These are phyloP conservation scores for Phytophthora palmivora DNA, from an alignment of 352 stramenopile species.

Conservation along the genomic window DNA sequence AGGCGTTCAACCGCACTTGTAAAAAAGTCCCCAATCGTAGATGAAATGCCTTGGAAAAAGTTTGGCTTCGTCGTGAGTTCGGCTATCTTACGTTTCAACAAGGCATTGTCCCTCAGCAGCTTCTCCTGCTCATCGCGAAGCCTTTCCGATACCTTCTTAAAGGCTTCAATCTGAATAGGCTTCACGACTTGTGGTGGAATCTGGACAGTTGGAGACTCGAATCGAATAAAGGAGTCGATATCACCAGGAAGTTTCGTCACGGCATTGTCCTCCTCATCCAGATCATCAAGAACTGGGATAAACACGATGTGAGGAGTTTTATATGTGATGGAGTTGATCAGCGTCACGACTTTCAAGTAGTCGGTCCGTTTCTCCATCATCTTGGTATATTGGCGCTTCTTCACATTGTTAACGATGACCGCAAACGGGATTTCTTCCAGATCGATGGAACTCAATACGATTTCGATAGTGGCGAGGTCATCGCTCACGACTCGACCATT, in stretches of 20 bases:
- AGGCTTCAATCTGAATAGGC: conserved; percentile 7
- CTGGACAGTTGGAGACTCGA: neutral
- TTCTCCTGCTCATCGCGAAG: conserved; percentile 1
- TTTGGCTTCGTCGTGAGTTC: neutral
- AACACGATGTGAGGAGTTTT: conserved; percentile 15
- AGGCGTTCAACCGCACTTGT: neutral
- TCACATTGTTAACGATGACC: conserved; percentile 30
- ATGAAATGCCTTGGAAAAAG: neutral
- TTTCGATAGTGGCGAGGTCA: conserved; percentile 29
- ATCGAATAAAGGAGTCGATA: conserved; percentile 1
- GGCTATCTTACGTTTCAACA: neutral
- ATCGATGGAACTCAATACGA: conserved; percentile 23
- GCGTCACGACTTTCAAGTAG: conserved; percentile 5
- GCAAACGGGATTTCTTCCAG: conserved; percentile 16
- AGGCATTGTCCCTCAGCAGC: neutral
- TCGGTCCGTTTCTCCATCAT: conserved; percentile 17
- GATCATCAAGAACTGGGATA: conserved; percentile 16
- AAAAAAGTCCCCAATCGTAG: no score
- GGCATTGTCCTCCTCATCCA: conserved; percentile 18
- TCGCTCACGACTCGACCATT: conserved; percentile 30
- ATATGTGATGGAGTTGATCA: conserved; percentile 17
- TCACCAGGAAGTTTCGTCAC: neutral
- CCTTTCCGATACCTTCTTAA: conserved; percentile 5
- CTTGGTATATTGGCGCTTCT: conserved; percentile 17
- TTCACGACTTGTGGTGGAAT: neutral